A percentile compares a stretch with the other conserved stretches of the same genome.
phyloP scores from a whole-genome alignment of 148 eudicot species.

The Nyssa sinensis region DNA sequence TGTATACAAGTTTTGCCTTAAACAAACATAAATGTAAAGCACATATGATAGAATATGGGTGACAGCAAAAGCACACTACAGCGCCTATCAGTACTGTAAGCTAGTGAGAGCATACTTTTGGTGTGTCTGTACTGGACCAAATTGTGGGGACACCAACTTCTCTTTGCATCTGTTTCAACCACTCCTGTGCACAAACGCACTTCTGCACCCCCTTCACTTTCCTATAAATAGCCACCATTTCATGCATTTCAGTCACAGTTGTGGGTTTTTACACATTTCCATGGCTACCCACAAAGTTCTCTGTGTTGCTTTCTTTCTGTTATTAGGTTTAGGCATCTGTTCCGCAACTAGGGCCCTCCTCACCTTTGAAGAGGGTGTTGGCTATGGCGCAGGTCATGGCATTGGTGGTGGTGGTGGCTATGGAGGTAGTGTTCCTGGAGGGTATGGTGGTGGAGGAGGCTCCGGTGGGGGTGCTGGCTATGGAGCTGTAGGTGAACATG shows the following conservation, averaged over 20 bases:
- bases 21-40: too few species aligned
- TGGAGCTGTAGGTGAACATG: constrained; percentile 23
- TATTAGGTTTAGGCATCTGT: constrained; percentile 42
- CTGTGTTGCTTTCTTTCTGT: constrained; percentile 40
- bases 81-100: not conserved
- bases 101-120: constrained; percentile 4
- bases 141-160: constrained; percentile 24
- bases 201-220: constrained; percentile 18
- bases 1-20: not conserved
- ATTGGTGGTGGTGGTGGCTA: constrained; percentile 29
- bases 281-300: constrained; percentile 48
- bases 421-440: constrained; percentile 27
- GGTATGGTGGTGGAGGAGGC: constrained; percentile 25
- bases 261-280: constrained; percentile 23
- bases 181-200: constrained; percentile 25
- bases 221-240: constrained; percentile 46
- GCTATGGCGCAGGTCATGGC: constrained; percentile 27
- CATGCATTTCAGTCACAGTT: constrained; percentile 19
- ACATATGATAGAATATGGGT: constrained; percentile 23
- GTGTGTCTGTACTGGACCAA: constrained; percentile 22
- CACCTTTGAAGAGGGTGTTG: constrained; percentile 29
- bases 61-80: constrained; percentile 36
- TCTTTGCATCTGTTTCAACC: constrained; percentile 27
- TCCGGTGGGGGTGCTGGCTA: constrained; percentile 21
- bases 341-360: constrained; percentile 58